These are phyloP conservation scores for Lasiosphaeris hirsuta DNA, from an alignment of 495 filamentous ascomycete genomes.

Conservation along the genomic window DNA sequence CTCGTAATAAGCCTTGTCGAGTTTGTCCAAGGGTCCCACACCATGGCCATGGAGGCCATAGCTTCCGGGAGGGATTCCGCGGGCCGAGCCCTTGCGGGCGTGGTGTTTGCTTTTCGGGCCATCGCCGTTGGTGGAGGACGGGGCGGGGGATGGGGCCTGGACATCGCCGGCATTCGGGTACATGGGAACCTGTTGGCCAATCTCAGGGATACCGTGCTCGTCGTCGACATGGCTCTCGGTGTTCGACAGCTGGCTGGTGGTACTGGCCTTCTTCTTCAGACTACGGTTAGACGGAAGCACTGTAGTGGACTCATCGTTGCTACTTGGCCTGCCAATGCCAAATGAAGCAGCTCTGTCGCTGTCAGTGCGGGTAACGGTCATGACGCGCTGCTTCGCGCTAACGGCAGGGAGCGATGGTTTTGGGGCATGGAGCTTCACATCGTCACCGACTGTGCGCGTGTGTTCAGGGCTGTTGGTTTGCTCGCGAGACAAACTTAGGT, in stretches of 20 bases:
- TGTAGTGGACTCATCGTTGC: slow-evolving; percentile 39
- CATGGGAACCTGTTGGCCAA: slow-evolving; percentile 90
- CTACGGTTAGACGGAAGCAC: slow-evolving; percentile 32
- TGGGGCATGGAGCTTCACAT: slow-evolving; percentile 86
- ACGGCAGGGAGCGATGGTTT: slow-evolving; percentile 76
- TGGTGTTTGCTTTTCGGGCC: slow-evolving; percentile 62
- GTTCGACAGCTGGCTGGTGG: slow-evolving; percentile 51
- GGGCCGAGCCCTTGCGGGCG: slow-evolving; percentile 51
- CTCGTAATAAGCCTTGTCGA: slow-evolving; percentile 83
- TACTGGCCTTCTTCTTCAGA: slow-evolving; percentile 62
- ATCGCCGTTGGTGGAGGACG: slow-evolving; percentile 44
- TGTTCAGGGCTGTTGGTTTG: slow-evolving; percentile 53
- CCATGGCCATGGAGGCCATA: slow-evolving; percentile 89
- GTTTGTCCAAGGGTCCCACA: slow-evolving; percentile 61
- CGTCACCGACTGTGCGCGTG: slow-evolving; percentile 72
- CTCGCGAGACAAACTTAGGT: slow-evolving; percentile 34
- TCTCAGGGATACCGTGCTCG: slow-evolving; percentile 85
- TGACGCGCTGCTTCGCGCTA: slow-evolving; percentile 75
- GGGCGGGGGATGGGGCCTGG: slow-evolving; percentile 86
- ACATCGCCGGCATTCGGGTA: slow-evolving; percentile 92
- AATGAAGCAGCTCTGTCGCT: slow-evolving; percentile 77
- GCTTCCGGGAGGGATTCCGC: slow-evolving; percentile 65
- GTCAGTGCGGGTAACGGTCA: slow-evolving; percentile 83
- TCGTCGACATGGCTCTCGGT: slow-evolving; percentile 53
- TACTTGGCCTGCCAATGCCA: slow-evolving; percentile 67